These are phyloP conservation scores for Curvularia sp. DNA, from an alignment of 2,329 filamentous ascomycete species.

Conservation along the genomic window DNA sequence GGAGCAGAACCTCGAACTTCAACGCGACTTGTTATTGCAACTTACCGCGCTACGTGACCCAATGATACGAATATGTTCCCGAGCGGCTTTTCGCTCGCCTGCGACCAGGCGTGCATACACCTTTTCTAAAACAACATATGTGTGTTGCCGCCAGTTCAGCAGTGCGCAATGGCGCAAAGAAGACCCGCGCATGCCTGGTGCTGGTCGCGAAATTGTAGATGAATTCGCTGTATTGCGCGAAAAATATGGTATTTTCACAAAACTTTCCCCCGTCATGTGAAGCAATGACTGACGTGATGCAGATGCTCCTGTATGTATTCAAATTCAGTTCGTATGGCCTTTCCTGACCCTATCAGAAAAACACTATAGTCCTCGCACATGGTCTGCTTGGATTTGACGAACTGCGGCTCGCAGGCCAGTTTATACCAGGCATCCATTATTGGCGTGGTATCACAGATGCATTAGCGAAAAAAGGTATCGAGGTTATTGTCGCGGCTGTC, in stretches of 20 bases:
- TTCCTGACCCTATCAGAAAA: constrained; percentile 45
- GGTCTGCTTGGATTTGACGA: constrained; percentile 72
- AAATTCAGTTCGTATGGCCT: constrained; percentile 37
- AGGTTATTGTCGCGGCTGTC: constrained; percentile 67
- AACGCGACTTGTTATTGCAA: constrained; percentile 12
- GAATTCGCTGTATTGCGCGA: constrained; percentile 67
- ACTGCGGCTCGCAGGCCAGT: constrained; percentile 60
- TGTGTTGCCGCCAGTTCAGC: constrained; percentile 31
- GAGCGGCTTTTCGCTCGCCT: constrained; percentile 38
- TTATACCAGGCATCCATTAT: constrained; percentile 66
- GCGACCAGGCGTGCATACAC: neutral
- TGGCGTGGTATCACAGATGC: constrained; percentile 70
- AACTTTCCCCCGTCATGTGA: too few relatives aligned
- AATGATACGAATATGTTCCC: constrained; percentile 42
- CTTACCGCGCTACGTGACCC: constrained; percentile 28
- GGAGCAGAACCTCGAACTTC: constrained; percentile 21
- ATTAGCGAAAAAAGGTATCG: constrained; percentile 61
- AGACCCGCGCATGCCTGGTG: constrained; percentile 59
- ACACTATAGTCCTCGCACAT: constrained; percentile 69
- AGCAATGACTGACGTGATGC: constrained; percentile 19
- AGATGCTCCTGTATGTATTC: constrained; percentile 45
- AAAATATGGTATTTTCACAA: constrained; percentile 58
- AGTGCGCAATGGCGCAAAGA: constrained; percentile 35
- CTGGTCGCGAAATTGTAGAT: constrained; percentile 63
- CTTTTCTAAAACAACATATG: constrained; percentile 3